phyloP scores from a whole-genome alignment of 1,284 basidiomycete species.

The Papiliotrema flavescens region DNA sequence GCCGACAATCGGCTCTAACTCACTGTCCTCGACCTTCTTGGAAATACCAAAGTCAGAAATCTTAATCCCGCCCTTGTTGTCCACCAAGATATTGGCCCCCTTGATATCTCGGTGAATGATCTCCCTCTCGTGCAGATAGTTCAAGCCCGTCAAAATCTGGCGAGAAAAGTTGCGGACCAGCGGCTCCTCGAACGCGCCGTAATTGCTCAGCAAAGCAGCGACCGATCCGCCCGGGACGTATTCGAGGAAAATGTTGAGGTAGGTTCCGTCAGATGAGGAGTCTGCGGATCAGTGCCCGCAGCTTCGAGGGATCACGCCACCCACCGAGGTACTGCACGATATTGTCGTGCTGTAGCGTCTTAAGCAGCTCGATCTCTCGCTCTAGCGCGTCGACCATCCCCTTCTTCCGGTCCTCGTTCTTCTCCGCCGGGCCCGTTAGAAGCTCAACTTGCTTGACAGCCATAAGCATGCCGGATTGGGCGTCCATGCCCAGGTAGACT shows the following conservation, averaged over 20 bases:
- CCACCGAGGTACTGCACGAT: slow-evolving; percentile 96
- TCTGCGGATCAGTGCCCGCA: slow-evolving; percentile 53
- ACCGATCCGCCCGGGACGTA: slow-evolving; percentile 98
- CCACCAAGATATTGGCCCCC: slow-evolving; percentile 95
- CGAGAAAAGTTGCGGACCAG: slow-evolving; percentile 91
- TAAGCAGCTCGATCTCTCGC: slow-evolving; percentile 91
- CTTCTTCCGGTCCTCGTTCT: slow-evolving; percentile 90
- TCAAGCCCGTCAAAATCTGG: slow-evolving; percentile 87
- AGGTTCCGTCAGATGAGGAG: slow-evolving; percentile 80
- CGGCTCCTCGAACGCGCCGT: slow-evolving; percentile 94
- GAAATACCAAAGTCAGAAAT: slow-evolving; percentile 99
- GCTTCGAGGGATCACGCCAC: slow-evolving; percentile 29
- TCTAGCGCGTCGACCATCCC: slow-evolving; percentile 93
- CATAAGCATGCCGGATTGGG: slow-evolving; percentile 89
- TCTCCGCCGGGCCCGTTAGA: slow-evolving; percentile 69
- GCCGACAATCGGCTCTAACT: slow-evolving; percentile 45
- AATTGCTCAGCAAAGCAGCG: slow-evolving; percentile 83
- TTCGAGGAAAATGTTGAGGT: slow-evolving; percentile 96
- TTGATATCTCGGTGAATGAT: slow-evolving; percentile 99
- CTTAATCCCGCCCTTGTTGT: slow-evolving; percentile 98
- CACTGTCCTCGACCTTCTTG: slow-evolving; percentile 94
- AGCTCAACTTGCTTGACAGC: slow-evolving; percentile 99
- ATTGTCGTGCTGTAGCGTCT: slow-evolving; percentile 91
- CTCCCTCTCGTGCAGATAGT: slow-evolving; percentile 87
- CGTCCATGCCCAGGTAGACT: slow-evolving; percentile 97